phyloP scores from a whole-genome alignment of 2,329 filamentous ascomycete species.

The Paecilomyces sp. region DNA sequence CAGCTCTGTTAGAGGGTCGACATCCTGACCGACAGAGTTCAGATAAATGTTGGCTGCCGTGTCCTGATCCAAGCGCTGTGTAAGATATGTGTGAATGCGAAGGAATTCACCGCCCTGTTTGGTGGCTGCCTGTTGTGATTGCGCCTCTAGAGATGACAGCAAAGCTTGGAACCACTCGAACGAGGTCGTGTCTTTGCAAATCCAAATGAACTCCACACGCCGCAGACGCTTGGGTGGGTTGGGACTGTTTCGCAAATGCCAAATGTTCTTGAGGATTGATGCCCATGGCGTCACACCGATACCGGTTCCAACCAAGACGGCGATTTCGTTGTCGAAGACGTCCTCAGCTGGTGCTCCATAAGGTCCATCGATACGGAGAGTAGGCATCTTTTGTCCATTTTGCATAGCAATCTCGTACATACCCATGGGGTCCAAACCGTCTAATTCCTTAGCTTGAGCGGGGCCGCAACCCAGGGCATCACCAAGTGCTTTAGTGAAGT shows the following conservation, averaged over 20 bases:
- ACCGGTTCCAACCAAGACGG: constrained; percentile 71
- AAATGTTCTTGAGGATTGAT: constrained; percentile 93
- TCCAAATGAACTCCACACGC: constrained; percentile 98
- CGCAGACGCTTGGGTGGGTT: constrained; percentile 85
- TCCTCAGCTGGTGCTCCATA: constrained; percentile 97
- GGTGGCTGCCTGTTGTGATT: constrained; percentile 65
- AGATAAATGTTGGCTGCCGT: constrained; percentile 95
- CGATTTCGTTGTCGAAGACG: constrained; percentile 86
- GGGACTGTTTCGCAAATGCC: constrained; percentile 84
- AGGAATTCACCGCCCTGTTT: constrained; percentile 65
- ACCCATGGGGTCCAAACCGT: constrained; percentile 81
- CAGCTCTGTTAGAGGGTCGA: constrained; percentile 88
- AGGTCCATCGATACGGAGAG: constrained; percentile 83
- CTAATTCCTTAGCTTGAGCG: constrained; percentile 82
- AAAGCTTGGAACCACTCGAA: constrained; percentile 99
- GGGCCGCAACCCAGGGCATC: constrained; percentile 87
- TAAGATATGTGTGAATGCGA: constrained; percentile 96
- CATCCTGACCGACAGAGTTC: constrained; percentile 80
- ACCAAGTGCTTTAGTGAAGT: constrained; percentile 91
- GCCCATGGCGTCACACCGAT: constrained; percentile 84
- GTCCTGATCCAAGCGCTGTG: constrained; percentile 84
- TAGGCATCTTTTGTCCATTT: constrained; percentile 88
- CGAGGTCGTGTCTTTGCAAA: constrained; percentile 88
- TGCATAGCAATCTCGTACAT: constrained; percentile 97
- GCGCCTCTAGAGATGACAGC: constrained; percentile 80